Conservation (phyloP, 2,329 filamentous ascomycete species). For the Parafenestella ontariensis region DNA sequence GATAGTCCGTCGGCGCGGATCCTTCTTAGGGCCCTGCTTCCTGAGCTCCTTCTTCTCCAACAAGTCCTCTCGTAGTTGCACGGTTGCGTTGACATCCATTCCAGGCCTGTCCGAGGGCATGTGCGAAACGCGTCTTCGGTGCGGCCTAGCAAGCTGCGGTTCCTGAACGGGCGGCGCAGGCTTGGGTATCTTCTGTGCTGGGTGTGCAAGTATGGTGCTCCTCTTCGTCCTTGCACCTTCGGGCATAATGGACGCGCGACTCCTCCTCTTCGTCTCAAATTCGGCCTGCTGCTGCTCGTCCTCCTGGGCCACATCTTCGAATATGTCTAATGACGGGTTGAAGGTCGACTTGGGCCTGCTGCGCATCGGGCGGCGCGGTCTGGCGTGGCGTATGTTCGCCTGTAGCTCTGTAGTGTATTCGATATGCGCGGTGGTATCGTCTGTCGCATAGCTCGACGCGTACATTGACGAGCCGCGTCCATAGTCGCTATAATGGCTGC, state of each 20-base stretch:
- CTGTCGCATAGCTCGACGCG: conserved; percentile 42
- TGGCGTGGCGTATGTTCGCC: conserved; percentile 35
- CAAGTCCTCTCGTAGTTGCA: conserved; percentile 38
- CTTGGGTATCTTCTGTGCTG: conserved; percentile 45
- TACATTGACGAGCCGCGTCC: conserved; percentile 34
- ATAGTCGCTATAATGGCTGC: conserved; percentile 36
- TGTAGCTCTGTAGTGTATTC: conserved; percentile 50
- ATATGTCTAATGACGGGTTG: conserved; percentile 46
- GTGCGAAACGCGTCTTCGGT: conserved; percentile 47
- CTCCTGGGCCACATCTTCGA: conserved; percentile 48
- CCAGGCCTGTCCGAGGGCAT: conserved; percentile 35
- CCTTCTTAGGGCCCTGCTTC: conserved; percentile 46
- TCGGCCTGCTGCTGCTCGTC: conserved; percentile 38
- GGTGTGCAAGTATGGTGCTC: conserved; percentile 45
- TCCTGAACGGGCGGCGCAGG: conserved; percentile 30
- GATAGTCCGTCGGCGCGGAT: conserved; percentile 57
- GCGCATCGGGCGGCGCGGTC: conserved; percentile 44
- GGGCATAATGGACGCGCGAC: conserved; percentile 36
- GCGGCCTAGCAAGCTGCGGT: conserved; percentile 29
- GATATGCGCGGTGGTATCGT: conserved; percentile 47
- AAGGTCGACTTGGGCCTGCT: conserved; percentile 37
- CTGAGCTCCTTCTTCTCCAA: conserved; percentile 41
- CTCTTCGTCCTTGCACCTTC: conserved; percentile 30
- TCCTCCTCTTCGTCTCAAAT: conserved; percentile 32
- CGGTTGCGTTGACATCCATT: conserved; percentile 35